A percentile compares a stretch with the other conserved stretches of the same genome.
Evolutionary conservation across 73 alveolate species (phyloP).

Genomic region (Diophrys sp.): DNA sequence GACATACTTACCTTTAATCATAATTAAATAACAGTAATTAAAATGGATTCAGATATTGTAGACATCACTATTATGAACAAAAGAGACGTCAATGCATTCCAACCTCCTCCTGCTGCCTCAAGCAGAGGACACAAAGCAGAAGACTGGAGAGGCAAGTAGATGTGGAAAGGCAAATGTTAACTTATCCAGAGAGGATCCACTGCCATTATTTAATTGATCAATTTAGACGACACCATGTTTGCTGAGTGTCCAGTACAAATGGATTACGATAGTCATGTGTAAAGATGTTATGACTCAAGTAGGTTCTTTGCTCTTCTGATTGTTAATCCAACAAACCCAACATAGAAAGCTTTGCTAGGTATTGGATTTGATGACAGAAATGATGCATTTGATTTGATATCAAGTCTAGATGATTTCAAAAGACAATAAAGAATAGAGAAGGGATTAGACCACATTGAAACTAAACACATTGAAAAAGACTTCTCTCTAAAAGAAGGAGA

Average conservation of each 20-base stretch:
- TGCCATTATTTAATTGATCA: slow-evolving; percentile 25
- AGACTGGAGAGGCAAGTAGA: slow-evolving; percentile 60
- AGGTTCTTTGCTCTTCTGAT: slow-evolving; percentile 32
- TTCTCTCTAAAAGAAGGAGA: slow-evolving; percentile 59
- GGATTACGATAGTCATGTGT: slow-evolving; percentile 28
- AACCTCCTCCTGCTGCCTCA: slow-evolving; percentile 43
- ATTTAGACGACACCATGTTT: slow-evolving; percentile 19
- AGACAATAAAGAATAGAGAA: slow-evolving; percentile 29
- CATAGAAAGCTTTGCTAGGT: slow-evolving; percentile 30
- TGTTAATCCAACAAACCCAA: slow-evolving; percentile 13
- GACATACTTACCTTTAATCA: not conserved
- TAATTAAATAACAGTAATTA: no score
- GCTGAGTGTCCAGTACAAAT: slow-evolving; percentile 18
- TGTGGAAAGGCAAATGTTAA: slow-evolving; percentile 39
- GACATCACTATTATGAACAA: slow-evolving; percentile 38
- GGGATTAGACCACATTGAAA: slow-evolving; percentile 27
- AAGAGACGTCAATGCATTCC: slow-evolving; percentile 31
- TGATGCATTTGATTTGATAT: slow-evolving; percentile 56
- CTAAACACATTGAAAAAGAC: slow-evolving; percentile 24
- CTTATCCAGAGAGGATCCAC: slow-evolving; percentile 18
- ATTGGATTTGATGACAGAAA: slow-evolving; percentile 60
- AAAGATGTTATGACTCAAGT: slow-evolving; percentile 33
- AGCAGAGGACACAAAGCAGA: slow-evolving; percentile 54
- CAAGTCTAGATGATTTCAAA: slow-evolving; percentile 44
- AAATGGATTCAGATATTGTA: slow-evolving; percentile 16